These are phyloP conservation scores for Talaromyces proteolyticus DNA, from an alignment of 495 filamentous ascomycete species.

Conservation along the genomic window DNA sequence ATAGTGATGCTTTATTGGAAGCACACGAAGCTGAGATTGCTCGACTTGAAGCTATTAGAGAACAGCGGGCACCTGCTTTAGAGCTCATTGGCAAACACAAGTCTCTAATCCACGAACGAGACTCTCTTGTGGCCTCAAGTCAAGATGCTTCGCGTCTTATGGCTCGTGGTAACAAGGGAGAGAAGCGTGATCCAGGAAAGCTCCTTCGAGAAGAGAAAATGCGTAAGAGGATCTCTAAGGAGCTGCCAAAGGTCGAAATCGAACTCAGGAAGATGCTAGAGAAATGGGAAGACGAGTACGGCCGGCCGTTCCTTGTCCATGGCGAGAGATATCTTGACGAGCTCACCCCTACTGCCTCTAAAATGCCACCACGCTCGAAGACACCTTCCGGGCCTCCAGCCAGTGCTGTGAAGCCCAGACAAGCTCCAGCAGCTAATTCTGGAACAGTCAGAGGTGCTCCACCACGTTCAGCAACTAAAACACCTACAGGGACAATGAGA, in stretches of 20 bases:
- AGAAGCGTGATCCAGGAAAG: constrained; percentile 87
- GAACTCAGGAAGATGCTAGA: constrained; percentile 79
- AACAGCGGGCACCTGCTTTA: constrained; percentile 81
- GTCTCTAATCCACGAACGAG: constrained; percentile 76
- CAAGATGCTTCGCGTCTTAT: constrained; percentile 93
- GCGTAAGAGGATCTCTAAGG: constrained; percentile 92
- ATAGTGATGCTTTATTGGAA: constrained; percentile 81
- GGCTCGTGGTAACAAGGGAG: constrained; percentile 80
- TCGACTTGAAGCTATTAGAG: constrained; percentile 73
- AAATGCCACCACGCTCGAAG: constrained; percentile 65
- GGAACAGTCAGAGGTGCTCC: constrained; percentile 45
- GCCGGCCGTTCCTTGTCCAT: constrained; percentile 85
- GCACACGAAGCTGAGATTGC: constrained; percentile 85
- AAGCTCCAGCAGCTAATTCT: constrained; percentile 31
- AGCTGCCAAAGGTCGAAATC: constrained; percentile 82
- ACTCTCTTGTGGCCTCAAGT: constrained; percentile 79
- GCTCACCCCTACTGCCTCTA: constrained; percentile 58
- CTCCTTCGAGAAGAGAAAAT: constrained; percentile 97
- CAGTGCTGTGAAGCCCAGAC: constrained; percentile 27
- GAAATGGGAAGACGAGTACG: constrained; percentile 89
- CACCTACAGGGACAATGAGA: constrained; percentile 53
- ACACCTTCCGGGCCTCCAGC: constrained; percentile 64
- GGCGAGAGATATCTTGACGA: constrained; percentile 84
- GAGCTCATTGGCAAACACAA: constrained; percentile 79
- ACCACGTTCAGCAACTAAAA: constrained; percentile 57